These are phyloP conservation scores for Micromonas pusilla DNA, from an alignment of 139 green algal genomes.

Conservation along the genomic window DNA sequence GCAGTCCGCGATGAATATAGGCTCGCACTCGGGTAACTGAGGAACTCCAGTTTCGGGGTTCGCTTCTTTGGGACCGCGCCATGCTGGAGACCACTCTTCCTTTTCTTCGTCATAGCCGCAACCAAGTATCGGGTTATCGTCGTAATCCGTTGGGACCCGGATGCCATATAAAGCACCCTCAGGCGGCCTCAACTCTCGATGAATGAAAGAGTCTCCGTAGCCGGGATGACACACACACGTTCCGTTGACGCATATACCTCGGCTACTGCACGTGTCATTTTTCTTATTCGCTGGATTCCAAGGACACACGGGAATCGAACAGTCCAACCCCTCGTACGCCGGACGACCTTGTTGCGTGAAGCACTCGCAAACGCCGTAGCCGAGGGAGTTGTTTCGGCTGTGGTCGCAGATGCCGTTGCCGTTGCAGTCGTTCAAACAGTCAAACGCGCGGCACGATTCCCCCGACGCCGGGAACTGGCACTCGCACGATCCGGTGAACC, in stretches of 20 bases:
- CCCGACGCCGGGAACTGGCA: slow-evolving; percentile 15
- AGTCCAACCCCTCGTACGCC: slow-evolving; percentile 9
- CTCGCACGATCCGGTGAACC: slow-evolving; percentile 3
- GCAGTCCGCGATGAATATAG: slow-evolving; percentile 5
- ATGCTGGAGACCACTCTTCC: background rate
- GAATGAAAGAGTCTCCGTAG: slow-evolving; percentile 7
- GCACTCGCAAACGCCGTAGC: slow-evolving; percentile 4
- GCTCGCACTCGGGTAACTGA: background rate
- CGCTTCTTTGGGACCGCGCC: too few relatives aligned
- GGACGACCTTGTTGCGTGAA: background rate
- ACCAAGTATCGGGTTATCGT: background rate
- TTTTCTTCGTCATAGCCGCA: slow-evolving; percentile 13
- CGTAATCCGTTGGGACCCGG: background rate
- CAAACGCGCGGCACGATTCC: background rate
- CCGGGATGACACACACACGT: slow-evolving; percentile 19
- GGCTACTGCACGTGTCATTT: background rate
- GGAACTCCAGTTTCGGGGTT: background rate
- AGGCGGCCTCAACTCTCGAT: background rate
- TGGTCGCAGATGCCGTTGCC: slow-evolving; percentile 22
- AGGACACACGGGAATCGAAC: slow-evolving; percentile 6
- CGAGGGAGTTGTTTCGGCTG: background rate
- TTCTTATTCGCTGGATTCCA: background rate
- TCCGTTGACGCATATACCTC: slow-evolving; percentile 22
- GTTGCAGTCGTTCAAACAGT: slow-evolving; percentile 28
- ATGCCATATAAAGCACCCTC: background rate